Conservation (phyloP, 108 stramenopile species). For the Ochromonas danica region DNA sequence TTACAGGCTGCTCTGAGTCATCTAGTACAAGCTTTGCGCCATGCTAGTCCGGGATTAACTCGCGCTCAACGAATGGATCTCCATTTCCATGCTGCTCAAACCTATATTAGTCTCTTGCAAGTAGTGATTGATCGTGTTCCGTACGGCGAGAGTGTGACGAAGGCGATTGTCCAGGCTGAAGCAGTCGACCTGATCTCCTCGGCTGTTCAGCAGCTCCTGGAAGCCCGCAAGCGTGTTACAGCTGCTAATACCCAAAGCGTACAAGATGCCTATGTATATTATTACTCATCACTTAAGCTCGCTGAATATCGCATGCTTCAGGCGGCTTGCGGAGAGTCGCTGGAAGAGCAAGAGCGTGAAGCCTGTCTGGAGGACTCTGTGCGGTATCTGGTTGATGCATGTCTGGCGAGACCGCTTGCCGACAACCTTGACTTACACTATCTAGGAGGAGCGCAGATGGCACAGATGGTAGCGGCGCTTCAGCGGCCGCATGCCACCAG, state of each 20-base stretch:
- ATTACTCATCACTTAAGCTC: neutral
- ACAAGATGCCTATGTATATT: constrained; percentile 5
- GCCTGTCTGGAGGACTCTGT: neutral
- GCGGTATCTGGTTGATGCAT: neutral
- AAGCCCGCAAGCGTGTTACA: neutral
- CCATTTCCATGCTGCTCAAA: neutral
- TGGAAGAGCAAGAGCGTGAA: neutral
- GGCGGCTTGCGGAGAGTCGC: neutral
- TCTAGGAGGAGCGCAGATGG: neutral
- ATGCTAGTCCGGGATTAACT: neutral
- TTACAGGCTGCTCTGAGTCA: neutral
- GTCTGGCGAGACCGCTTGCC: neutral
- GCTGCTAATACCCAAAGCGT: neutral
- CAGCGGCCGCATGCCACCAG: neutral
- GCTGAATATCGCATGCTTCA: constrained; percentile 24
- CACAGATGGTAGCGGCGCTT: neutral
- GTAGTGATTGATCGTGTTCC: neutral
- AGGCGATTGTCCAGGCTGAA: neutral
- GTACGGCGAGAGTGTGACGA: neutral
- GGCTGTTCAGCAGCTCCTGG: neutral
- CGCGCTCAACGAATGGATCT: neutral
- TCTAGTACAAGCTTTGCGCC: neutral
- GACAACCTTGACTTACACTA: constrained; percentile 22
- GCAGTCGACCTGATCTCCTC: neutral
- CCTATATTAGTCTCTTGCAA: neutral